Evolutionary conservation across 2,329 filamentous ascomycete species (phyloP).

Genomic region (Boeremia exigua): DNA sequence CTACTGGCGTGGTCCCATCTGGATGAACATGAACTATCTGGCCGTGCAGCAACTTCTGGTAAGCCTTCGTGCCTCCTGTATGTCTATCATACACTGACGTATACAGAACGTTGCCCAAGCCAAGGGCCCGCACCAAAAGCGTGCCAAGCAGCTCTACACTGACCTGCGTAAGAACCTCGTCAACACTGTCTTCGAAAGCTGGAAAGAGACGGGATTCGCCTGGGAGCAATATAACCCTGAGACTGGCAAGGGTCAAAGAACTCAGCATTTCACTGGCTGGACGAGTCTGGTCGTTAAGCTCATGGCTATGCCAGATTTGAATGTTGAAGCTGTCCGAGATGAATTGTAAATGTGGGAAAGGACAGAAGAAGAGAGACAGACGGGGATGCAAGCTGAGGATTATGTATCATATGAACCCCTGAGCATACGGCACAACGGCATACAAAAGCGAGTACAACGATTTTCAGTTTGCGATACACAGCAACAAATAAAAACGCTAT

Average conservation of each 20-base stretch:
- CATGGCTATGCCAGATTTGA: constrained; percentile 86
- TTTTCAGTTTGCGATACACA: background rate
- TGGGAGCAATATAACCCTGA: constrained; percentile 99
- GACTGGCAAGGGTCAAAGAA: constrained; percentile 90
- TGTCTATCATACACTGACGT: constrained; percentile 5
- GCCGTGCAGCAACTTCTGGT: constrained; percentile 77
- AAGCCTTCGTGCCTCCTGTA: constrained; percentile 12
- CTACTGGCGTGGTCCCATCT: constrained; percentile 95
- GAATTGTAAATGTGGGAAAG: constrained; percentile 31
- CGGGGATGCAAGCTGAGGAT: background rate
- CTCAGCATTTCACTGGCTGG: constrained; percentile 98
- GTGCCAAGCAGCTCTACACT: constrained; percentile 76
- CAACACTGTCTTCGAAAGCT: constrained; percentile 84
- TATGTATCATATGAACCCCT: background rate
- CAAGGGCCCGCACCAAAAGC: constrained; percentile 69
- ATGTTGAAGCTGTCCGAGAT: constrained; percentile 33
- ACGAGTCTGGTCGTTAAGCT: constrained; percentile 98
- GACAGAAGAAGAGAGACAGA: too few species aligned
- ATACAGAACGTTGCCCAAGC: constrained; percentile 67
- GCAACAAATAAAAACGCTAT: background rate
- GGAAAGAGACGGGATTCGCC: constrained; percentile 91
- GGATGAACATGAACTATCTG: constrained; percentile 98
- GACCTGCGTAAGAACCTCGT: constrained; percentile 83
- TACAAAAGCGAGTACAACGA: background rate
- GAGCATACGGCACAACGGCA: background rate